Conservation (phyloP, 257 asterid genomes). For the Thymus mandschuricus region DNA sequence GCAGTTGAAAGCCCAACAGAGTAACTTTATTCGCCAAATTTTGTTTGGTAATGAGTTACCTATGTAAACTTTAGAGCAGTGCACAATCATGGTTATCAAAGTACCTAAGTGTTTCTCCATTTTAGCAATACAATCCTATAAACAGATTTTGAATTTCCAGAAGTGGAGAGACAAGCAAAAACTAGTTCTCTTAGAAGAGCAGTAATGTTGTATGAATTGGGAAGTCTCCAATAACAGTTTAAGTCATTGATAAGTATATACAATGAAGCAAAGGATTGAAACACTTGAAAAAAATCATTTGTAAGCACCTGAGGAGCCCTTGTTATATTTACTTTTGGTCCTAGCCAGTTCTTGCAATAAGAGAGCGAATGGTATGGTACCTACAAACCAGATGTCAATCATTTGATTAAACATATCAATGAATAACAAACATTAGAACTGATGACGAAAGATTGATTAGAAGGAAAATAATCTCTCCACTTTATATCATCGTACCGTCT, state of each 20-base stretch:
- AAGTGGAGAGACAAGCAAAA: slow-evolving; percentile 11
- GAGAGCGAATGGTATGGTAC: slow-evolving; percentile 97
- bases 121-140: not conserved
- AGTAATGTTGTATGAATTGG: slow-evolving; percentile 12
- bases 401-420: slow-evolving; percentile 29
- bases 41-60: slow-evolving; percentile 11
- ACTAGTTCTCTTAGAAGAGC: slow-evolving; percentile 10
- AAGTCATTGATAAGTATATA: slow-evolving; percentile 17
- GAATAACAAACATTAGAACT: slow-evolving; percentile 12
- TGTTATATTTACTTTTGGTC: slow-evolving; percentile 86
- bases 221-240: slow-evolving; percentile 8
- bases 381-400: slow-evolving; percentile 47
- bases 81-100: not conserved
- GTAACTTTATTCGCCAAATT: slow-evolving; percentile 11
- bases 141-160: slow-evolving; percentile 7
- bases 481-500: slow-evolving; percentile 67
- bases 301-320: slow-evolving; percentile 93
- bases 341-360: slow-evolving; percentile 99
- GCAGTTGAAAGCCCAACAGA: slow-evolving; percentile 16
- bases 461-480: slow-evolving; percentile 18
- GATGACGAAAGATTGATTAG: slow-evolving; percentile 9
- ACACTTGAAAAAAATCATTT: slow-evolving; percentile 8
- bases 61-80: not conserved
- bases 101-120: slow-evolving; percentile 4
- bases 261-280: not conserved